A percentile compares a stretch with the other conserved stretches of the same genome.
These are phyloP conservation scores for Dentipellis sp. DNA, from an alignment of 768 basidiomycete genomes.

Conservation along the genomic window DNA sequence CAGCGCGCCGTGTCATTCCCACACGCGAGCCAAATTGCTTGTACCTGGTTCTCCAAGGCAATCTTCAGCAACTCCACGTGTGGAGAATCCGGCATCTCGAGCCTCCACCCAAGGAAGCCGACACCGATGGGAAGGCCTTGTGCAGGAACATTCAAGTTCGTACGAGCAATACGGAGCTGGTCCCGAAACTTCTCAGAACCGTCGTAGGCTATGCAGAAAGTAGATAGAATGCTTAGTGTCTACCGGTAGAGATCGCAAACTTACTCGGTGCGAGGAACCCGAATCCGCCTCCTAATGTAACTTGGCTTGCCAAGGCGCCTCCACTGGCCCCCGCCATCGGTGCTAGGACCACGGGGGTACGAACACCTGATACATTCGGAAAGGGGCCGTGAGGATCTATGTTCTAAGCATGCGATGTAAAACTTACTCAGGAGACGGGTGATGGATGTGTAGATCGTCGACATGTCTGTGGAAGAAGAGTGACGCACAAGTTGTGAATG, in stretches of 20 bases:
- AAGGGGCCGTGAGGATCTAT: too few relatives aligned
- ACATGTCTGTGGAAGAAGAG: background rate
- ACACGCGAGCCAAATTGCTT: slow-evolving; percentile 70
- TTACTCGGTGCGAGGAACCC: slow-evolving; percentile 65
- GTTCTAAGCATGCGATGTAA: background rate
- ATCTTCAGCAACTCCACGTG: slow-evolving; percentile 34
- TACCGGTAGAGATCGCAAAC: background rate
- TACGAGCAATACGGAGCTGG: slow-evolving; percentile 48
- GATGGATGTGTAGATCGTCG: slow-evolving; percentile 28
- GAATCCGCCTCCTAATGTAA: slow-evolving; percentile 62
- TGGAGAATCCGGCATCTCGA: slow-evolving; percentile 38
- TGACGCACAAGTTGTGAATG: background rate
- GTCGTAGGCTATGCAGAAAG: slow-evolving; percentile 33
- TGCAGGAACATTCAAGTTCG: slow-evolving; percentile 23
- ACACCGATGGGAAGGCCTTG: slow-evolving; percentile 49
- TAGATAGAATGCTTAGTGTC: slow-evolving; percentile 1
- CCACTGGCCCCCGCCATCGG: slow-evolving; percentile 70
- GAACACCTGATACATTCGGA: slow-evolving; percentile 30
- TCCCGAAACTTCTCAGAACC: slow-evolving; percentile 32
- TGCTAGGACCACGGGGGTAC: slow-evolving; percentile 50
- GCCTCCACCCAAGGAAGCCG: slow-evolving; percentile 66
- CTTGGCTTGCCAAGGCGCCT: slow-evolving; percentile 39
- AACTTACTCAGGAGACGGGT: slow-evolving; percentile 43
- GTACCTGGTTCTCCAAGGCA: slow-evolving; percentile 46
- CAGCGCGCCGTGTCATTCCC: slow-evolving; percentile 49